A percentile compares a stretch with the other conserved stretches of the same genome.
These are phyloP conservation scores for Trichaptum fuscoviolaceum DNA, from an alignment of 768 basidiomycete genomes.

Conservation along the genomic window DNA sequence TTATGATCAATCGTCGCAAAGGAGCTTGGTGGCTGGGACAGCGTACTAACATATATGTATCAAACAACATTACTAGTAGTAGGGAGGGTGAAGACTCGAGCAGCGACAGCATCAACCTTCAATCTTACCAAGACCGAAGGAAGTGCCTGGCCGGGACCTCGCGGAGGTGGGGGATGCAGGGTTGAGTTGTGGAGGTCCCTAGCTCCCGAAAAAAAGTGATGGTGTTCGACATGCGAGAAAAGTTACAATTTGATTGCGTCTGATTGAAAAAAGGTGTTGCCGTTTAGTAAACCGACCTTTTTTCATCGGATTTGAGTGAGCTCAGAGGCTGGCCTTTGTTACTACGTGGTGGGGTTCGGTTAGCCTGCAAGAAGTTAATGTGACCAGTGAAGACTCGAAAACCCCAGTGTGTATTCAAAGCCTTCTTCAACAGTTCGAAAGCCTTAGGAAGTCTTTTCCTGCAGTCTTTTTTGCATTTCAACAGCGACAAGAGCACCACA, in stretches of 20 bases:
- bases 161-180: not conserved
- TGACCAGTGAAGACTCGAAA: not conserved
- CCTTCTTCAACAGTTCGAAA: not conserved
- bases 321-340: not conserved
- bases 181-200: not conserved
- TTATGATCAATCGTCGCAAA: too few species aligned
- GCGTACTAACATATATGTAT: too few species aligned
- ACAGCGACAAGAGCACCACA: not conserved
- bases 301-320: too few species aligned
- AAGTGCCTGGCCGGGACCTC: not conserved
- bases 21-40: too few species aligned
- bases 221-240: not conserved
- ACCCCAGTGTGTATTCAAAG: not conserved
- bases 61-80: not conserved
- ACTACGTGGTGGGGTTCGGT: not conserved
- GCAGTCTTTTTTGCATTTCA: not conserved
- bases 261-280: too few species aligned
- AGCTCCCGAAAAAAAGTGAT: not conserved
- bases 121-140: not conserved
- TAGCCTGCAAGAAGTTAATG: not conserved
- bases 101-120: not conserved
- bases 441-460: not conserved
- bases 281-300: too few species aligned
- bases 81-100: not conserved
- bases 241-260: too few species aligned